Conservation (phyloP, 2,329 filamentous ascomycete species). For the Aspergillus hiratsukae region DNA sequence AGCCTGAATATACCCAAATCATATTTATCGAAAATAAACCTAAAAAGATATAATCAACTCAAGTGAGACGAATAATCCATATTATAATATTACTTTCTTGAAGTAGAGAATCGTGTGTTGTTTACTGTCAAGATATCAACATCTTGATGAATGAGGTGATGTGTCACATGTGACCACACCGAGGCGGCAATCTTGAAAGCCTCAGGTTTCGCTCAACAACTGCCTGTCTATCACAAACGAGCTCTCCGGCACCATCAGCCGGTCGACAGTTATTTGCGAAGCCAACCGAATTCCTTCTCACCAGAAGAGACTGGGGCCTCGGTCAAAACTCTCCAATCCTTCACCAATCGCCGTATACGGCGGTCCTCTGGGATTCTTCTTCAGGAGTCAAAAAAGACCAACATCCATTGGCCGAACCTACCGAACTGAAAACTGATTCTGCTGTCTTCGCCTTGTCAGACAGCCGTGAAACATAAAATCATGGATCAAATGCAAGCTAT, state of each 20-base stretch:
- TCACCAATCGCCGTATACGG: neutral
- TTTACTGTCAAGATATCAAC: neutral
- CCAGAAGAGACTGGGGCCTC: too few species aligned
- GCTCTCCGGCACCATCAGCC: neutral
- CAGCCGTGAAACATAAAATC: slow-evolving; percentile 17
- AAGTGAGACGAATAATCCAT: neutral
- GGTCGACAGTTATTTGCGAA: neutral
- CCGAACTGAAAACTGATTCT: slow-evolving; percentile 1
- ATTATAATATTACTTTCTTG: neutral
- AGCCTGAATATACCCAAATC: neutral
- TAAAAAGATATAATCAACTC: neutral
- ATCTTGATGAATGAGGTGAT: neutral
- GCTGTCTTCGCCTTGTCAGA: neutral
- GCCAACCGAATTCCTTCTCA: neutral
- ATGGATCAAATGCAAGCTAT: slow-evolving; percentile 36
- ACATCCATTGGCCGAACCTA: neutral
- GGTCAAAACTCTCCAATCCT: neutral
- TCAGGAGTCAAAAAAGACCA: neutral
- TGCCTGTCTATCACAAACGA: neutral
- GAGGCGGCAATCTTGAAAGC: neutral
- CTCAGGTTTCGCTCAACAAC: neutral
- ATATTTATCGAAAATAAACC: neutral
- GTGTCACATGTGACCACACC: neutral
- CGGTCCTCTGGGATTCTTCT: neutral
- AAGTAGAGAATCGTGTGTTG: neutral